Evolutionary conservation across 2,329 filamentous ascomycete genomes (phyloP), one percentile per base, ranked within the genome.

Genomic region (Exophiala xenobiotica): DNA sequence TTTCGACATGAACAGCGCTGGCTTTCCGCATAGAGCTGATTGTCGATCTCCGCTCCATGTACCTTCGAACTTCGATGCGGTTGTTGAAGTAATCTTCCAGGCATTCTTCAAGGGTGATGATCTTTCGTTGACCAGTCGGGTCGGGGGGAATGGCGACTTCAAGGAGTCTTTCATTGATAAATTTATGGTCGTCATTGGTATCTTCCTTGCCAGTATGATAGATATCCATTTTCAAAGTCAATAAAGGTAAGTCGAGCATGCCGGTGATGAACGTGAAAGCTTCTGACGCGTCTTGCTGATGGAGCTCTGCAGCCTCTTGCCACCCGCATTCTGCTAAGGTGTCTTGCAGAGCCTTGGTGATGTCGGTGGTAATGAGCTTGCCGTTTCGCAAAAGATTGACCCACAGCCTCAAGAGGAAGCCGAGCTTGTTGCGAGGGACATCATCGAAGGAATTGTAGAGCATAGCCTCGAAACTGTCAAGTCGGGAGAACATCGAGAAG

Each of bases 1-100:
- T 64, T 61, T 76, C 74, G 27, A 75, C 61, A 50, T 75, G 73
- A 6, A 69, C 49, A 16, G 65, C 61, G 41, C 61, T 64, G 6
- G 66, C 66, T 52, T 74, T 74, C 9, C 64, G 57, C 23, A 62
- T 61, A 4, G 78, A 79, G 23, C 72, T 73, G 12, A 79, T 61
- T 1, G 83, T 86, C 51, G 79, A 80, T 20, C 78, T 76, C 14
- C 83, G 75, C 60, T 84, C 79, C 31, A 87, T 66, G 63, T 92
- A 87, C 46, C 92, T 80, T 59, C 87, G 85, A 2, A 99, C 90
- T 63, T 96, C 90, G 46, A 99, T 90, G 49, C 84, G 81, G 51
- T 91, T 91, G 69, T 97, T 96, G 77, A 97, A 97, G 65, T 96
- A 97, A 46, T 87, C 85, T 67, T 96, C 91, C 14, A 99, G 72